Conservation (phyloP, 176 grass and related monocot species). For the Oryza brachyantha region DNA sequence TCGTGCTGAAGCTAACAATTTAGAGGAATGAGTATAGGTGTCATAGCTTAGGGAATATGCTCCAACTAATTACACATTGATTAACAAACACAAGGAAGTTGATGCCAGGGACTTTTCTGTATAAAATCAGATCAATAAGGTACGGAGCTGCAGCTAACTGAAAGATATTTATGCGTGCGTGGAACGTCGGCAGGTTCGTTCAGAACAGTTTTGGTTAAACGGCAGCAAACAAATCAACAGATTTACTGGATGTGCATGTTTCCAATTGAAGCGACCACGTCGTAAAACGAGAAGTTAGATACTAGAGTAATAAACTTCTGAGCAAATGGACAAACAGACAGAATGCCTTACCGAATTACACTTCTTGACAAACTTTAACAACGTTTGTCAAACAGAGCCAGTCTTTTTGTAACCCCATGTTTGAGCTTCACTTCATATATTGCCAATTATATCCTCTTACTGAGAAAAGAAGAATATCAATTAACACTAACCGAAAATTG, state of each 20-base stretch:
- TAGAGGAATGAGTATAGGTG: slow-evolving; percentile 40
- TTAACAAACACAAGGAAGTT: slow-evolving; percentile 43
- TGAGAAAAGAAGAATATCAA: slow-evolving; percentile 12
- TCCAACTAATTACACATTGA: slow-evolving; percentile 37
- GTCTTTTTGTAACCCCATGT: background rate
- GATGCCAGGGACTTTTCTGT: slow-evolving; percentile 42
- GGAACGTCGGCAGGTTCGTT: background rate
- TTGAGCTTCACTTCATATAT: slow-evolving; percentile 16
- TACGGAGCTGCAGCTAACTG: slow-evolving; percentile 10
- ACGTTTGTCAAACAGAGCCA: slow-evolving; percentile 10
- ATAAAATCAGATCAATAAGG: slow-evolving; percentile 35
- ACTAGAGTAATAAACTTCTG: background rate
- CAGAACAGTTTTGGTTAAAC: background rate
- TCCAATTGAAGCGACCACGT: background rate
- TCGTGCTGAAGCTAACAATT: slow-evolving; percentile 27
- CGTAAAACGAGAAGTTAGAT: background rate
- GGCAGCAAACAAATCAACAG: background rate
- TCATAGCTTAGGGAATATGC: slow-evolving; percentile 57
- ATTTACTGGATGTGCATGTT: background rate
- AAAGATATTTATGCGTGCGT: slow-evolving; percentile 23
- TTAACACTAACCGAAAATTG: slow-evolving; percentile 4
- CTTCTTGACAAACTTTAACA: slow-evolving; percentile 4
- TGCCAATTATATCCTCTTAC: background rate
- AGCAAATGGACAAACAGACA: background rate
- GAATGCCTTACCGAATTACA: background rate